Conservation (phyloP, 352 stramenopile species). For the Peronospora tabacina region DNA sequence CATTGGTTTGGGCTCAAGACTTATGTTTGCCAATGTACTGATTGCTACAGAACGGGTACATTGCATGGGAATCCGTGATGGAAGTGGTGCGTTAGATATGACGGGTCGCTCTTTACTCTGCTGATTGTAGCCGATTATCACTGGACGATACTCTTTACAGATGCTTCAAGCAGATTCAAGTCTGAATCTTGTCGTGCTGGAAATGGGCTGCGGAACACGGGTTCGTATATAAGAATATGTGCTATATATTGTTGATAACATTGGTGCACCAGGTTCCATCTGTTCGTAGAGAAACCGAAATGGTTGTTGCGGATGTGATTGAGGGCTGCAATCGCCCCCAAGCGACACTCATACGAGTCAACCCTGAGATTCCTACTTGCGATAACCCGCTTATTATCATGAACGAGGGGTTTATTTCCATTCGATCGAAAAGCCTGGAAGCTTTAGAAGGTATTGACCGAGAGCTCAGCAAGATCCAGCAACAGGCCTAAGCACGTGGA, state of each 20-base stretch:
- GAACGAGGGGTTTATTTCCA: conserved; percentile 39
- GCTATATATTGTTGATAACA: background rate
- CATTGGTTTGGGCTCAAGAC: background rate
- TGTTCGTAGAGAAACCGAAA: conserved; percentile 69
- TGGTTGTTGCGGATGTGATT: conserved; percentile 71
- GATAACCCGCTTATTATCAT: conserved; percentile 40
- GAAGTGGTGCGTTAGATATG: conserved; percentile 38
- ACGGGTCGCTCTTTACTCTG: background rate
- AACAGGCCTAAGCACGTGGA: conserved; percentile 2
- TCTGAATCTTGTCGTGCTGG: conserved; percentile 62
- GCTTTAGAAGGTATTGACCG: conserved; percentile 52
- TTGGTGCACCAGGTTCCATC: conserved; percentile 51
- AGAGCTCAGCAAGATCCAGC: conserved; percentile 17
- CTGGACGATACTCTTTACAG: conserved; percentile 19
- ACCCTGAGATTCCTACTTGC: conserved; percentile 57
- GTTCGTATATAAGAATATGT: conserved; percentile 24
- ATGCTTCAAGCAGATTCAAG: conserved; percentile 58
- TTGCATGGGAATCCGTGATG: conserved; percentile 71
- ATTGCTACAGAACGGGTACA: conserved; percentile 42
- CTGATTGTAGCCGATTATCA: background rate
- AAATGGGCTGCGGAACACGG: conserved; percentile 74
- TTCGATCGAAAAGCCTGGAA: conserved; percentile 43
- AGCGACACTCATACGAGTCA: conserved; percentile 64
- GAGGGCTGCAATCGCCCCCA: conserved; percentile 42
- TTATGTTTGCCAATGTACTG: background rate